Base-by-base conservation (phyloP, 257 asterid genomes). In the Scutellaria galericulata region DNA sequence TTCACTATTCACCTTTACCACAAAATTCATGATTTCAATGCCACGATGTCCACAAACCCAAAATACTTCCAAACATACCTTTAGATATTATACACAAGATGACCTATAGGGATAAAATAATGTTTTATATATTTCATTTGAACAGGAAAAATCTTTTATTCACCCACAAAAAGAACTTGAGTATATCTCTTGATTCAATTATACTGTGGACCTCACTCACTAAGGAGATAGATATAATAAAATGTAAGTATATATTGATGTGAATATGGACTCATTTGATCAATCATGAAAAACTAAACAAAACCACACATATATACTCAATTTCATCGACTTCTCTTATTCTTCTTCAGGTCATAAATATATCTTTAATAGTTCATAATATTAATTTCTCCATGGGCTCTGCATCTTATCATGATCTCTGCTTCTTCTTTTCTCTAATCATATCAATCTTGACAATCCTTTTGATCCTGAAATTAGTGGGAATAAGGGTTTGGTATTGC, bases 401-500 rank as follows among this genome's bases (percentile, higher is more conserved):
- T 45, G 24, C 77, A 56, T 57, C 77, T 41, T 53, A 71, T 56
- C 41, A 42, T 9, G 8, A 9, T 41, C 22, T 37, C n/a, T 47
- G 47, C 66, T n/a, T 63, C 14, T 31, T 66, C 1, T 10, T 63
- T 5, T 42, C 66, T n/a, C 13, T 75, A 68, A 47, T 70, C 63
- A 35, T 63, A 0, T 40, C 60, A 7, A 51, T 44, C 9, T 31
- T 61, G 41, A 71, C 53, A 31, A 9, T 82, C 9, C 42, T 76
- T 45, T 50, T 68, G 41, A 47, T 81, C 54, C 48, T 80, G 7
- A 68, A 78, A 14, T 45, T 66, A 3, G 5, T 61, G n/a, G 71
- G 68, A 63, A 7, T 64, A 14, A 84, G 68, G 75, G 68, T 77
- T 62, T 86, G 80, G 77, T 89, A 31, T 31, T 31, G 96, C 80